These are phyloP conservation scores for Lactarius deliciosus DNA, from an alignment of 768 basidiomycete genomes.

Conservation along the genomic window DNA sequence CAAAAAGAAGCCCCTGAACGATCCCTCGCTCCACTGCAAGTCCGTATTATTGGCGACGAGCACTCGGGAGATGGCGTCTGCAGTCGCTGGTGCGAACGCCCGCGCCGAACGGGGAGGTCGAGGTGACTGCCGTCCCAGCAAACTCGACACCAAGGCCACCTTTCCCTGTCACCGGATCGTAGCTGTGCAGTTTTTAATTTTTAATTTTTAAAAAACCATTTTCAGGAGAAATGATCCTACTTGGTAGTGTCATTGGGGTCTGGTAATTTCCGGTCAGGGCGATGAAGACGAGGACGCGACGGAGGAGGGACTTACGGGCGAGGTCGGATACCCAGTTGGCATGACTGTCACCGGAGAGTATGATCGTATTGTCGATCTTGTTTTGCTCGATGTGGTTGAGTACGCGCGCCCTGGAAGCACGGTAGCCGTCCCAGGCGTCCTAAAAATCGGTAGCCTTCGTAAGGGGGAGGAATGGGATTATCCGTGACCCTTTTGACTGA, in stretches of 20 bases:
- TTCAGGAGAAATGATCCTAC: conserved; percentile 30
- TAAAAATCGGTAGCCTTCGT: conserved; percentile 25
- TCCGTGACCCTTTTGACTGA: background rate
- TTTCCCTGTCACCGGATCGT: conserved; percentile 47
- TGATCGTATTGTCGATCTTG: conserved; percentile 52
- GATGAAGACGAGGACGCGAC: background rate
- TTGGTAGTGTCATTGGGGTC: conserved; percentile 51
- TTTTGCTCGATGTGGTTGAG: conserved; percentile 51
- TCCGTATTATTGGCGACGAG: conserved; percentile 47
- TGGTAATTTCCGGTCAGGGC: conserved; percentile 28
- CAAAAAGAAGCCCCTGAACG: conserved; percentile 59
- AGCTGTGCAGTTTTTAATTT: conserved; percentile 38
- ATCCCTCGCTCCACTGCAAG: conserved; percentile 61
- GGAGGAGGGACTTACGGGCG: conserved; percentile 41
- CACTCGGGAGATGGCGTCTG: conserved; percentile 40
- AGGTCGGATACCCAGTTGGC: conserved; percentile 63
- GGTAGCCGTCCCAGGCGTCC: conserved; percentile 63
- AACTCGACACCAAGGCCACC: conserved; percentile 61
- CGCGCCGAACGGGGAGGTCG: conserved; percentile 47
- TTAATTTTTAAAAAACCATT: background rate
- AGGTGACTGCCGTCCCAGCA: conserved; percentile 60
- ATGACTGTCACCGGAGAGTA: conserved; percentile 63
- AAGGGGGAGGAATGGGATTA: background rate
- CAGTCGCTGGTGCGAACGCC: conserved; percentile 42
- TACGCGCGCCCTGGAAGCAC: conserved; percentile 52